Base-by-base conservation (phyloP, 345 rosid genomes). In the Corchorus olitorius region DNA sequence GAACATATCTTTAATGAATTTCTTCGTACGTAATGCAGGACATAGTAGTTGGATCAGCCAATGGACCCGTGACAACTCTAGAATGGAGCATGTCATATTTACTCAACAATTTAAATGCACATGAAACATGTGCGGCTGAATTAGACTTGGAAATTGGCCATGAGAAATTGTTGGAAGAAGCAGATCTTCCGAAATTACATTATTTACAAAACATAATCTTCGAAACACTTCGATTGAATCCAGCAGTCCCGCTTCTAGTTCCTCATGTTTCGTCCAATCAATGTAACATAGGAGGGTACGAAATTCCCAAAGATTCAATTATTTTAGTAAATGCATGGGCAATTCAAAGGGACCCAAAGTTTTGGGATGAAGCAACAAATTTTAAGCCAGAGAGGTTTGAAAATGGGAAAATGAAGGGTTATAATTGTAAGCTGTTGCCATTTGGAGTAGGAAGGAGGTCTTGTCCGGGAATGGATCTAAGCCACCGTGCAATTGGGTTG, bases 311-410 rank as follows among this genome's bases (percentile, higher is more conserved):
- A 8, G 70, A 58, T 65, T 69, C 82, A 13, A 74, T 75, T 5
- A 2, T 65, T 4, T 8, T 70, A 17, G 70, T 61, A 3, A 77
- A n/a, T n/a, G n/a, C n/a, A n/a, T n/a, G n/a, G n/a, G n/a, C n/a
- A n/a, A n/a, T n/a, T n/a, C n/a, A n/a, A n/a, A n/a, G n/a, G n/a
- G n/a, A n/a, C n/a, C 82, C 82, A 0, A 27, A 27, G 1, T 0
- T 70, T 3, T 79, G 85, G 85, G 82, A 79, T 37, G 82, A 72
- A 3, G 41, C 82, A 0, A 27, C 41, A 6, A 46, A 6, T 27
- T 82, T 82, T 16, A 75, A 33, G n/a, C n/a, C 80, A 1, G 85
- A 79, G 65, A 75, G 85, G 48, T 76, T 75, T 41, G 67, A 76
- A 8, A 49, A 50, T 53, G 34, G 20, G 11, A 76, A 73, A 48